These are phyloP conservation scores for Aquilaria malaccensis DNA, from an alignment of 345 rosid genomes.

Conservation along the genomic window DNA sequence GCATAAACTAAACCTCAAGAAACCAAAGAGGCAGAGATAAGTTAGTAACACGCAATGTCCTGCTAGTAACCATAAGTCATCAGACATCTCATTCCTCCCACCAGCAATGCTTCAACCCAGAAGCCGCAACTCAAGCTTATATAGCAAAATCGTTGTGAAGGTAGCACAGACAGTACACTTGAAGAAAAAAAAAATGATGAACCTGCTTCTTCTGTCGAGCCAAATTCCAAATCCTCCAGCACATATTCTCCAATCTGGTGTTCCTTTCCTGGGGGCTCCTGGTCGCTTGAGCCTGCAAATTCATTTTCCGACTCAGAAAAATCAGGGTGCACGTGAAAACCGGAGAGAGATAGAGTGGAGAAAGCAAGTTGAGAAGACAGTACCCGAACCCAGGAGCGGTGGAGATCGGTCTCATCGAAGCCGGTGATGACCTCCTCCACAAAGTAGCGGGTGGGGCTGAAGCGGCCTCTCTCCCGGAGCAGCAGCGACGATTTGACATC, in stretches of 20 bases:
- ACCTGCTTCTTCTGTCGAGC: constrained; percentile 99
- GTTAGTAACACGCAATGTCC: no score
- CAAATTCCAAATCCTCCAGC: constrained; percentile 99
- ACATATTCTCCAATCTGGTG: constrained; percentile 97
- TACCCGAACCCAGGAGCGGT: constrained; percentile 82
- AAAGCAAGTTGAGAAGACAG: neutral
- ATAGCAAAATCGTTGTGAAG: no score
- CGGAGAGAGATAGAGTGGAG: neutral
- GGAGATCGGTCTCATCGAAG: constrained; percentile 96
- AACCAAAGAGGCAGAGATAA: no score
- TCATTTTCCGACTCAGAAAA: neutral
- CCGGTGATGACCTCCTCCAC: constrained; percentile 97
- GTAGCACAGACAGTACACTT: no score
- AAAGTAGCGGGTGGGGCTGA: constrained; percentile 96
- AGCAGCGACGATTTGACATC: constrained; percentile 78
- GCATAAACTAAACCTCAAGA: no score
- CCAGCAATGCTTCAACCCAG: no score
- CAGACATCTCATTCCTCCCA: no score
- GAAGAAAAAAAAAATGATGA: neutral
- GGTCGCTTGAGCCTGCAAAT: constrained; percentile 80
- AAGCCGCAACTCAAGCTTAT: no score
- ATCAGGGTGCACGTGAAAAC: neutral
- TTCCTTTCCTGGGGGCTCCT: constrained; percentile 99
- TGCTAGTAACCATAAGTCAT: no score
- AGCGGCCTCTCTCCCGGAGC: constrained; percentile 87